A percentile compares a stretch with the other conserved stretches of the same genome.
These are phyloP conservation scores for Enterospora canceri DNA, from an alignment of 371 early-diverging fungal genomes.

Conservation along the genomic window DNA sequence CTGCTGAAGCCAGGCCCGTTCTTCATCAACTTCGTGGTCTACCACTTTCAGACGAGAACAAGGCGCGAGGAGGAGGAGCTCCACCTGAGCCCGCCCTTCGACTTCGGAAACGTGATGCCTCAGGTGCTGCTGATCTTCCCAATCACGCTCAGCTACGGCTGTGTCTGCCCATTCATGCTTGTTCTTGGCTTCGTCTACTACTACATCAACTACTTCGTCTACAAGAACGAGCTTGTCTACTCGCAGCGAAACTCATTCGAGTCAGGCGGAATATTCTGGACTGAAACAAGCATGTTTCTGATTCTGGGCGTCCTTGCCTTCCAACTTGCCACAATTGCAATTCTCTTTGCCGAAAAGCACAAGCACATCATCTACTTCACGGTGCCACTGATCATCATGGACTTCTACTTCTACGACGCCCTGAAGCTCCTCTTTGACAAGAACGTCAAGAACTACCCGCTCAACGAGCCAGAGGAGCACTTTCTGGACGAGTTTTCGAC, in stretches of 20 bases:
- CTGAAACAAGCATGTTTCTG: slow-evolving; percentile 28
- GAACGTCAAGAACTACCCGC: slow-evolving; percentile 32
- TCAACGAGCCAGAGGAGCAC: slow-evolving; percentile 42
- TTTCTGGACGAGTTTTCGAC: slow-evolving; percentile 45
- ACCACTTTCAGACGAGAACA: slow-evolving; percentile 27
- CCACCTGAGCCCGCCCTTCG: slow-evolving; percentile 35
- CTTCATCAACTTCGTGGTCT: slow-evolving; percentile 28
- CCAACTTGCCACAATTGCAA: slow-evolving; percentile 41
- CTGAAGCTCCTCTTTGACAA: slow-evolving; percentile 44
- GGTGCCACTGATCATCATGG: slow-evolving; percentile 44
- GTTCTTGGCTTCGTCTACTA: slow-evolving; percentile 50
- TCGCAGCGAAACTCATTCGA: slow-evolving; percentile 51
- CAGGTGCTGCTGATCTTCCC: slow-evolving; percentile 52
- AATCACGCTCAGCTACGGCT: slow-evolving; percentile 51
- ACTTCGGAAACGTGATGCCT: slow-evolving; percentile 56
- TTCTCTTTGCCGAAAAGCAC: slow-evolving; percentile 23
- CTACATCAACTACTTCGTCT: slow-evolving; percentile 44
- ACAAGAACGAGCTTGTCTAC: slow-evolving; percentile 56
- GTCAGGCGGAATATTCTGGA: slow-evolving; percentile 55
- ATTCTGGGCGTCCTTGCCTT: slow-evolving; percentile 50
- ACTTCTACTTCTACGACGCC: slow-evolving; percentile 20
- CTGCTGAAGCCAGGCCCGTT: slow-evolving; percentile 51
- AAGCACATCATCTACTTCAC: not conserved
- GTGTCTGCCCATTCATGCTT: slow-evolving; percentile 51
- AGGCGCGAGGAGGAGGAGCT: slow-evolving; percentile 34